A percentile compares a stretch with the other conserved stretches of the same genome.
phyloP scores from a whole-genome alignment of 108 stramenopile genomes.

The Cyclotella atomus region DNA sequence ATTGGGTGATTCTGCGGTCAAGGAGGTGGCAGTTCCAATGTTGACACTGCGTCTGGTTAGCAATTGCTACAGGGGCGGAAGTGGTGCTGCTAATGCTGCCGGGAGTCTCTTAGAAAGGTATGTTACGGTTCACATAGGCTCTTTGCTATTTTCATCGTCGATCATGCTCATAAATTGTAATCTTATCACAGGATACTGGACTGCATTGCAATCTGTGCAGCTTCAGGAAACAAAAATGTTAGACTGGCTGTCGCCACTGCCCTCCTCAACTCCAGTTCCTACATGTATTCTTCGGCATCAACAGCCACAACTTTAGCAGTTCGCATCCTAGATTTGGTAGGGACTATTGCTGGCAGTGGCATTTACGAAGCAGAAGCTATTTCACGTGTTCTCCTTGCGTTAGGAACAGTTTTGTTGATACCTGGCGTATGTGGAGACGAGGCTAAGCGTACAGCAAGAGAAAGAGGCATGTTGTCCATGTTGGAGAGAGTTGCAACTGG shows the following conservation, averaged over 20 bases:
- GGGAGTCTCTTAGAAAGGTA: constrained; percentile 39
- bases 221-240: constrained; percentile 80
- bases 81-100: constrained; percentile 68
- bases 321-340: constrained; percentile 49
- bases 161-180: constrained; percentile 1
- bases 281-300: constrained; percentile 48
- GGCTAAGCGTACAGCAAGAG: constrained; percentile 63
- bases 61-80: constrained; percentile 79
- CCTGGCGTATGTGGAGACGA: constrained; percentile 43
- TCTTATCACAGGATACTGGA: constrained; percentile 44
- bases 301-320: constrained; percentile 31
- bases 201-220: constrained; percentile 54
- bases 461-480: constrained; percentile 59
- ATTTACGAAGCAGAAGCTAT: constrained; percentile 77
- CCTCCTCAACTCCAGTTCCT: constrained; percentile 72
- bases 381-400: constrained; percentile 63
- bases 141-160: neutral
- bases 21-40: constrained; percentile 87
- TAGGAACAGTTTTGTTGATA: constrained; percentile 69
- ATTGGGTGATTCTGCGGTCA: constrained; percentile 36
- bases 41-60: constrained; percentile 75
- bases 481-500: constrained; percentile 69
- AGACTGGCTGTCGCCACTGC: constrained; percentile 80
- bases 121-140: neutral
- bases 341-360: constrained; percentile 53